Base-by-base conservation (phyloP, 805 yeast species). In the Zygoascus ofunaensis region DNA sequence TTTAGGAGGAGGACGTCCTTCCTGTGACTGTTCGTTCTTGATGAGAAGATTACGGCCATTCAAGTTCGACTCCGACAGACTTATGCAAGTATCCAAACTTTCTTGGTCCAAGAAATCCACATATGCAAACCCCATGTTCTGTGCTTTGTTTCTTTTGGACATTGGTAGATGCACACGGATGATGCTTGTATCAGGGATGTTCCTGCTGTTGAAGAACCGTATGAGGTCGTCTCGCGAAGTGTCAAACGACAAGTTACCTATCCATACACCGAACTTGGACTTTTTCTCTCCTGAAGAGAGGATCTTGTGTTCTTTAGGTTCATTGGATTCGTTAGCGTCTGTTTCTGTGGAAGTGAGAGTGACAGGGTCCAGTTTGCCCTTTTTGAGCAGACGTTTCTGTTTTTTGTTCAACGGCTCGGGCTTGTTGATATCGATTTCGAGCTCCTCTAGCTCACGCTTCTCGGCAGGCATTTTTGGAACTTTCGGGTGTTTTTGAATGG, bases 381-480 rank as follows among this genome's bases (percentile, higher is more conserved):
- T 82, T 64, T 92, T 90, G 52, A 83, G 65, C 53, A 80, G 67
- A 66, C 97, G 82, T 56, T 82, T 82, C 63, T 90, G 95, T 62
- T 92, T 90, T 63, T 86, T 89, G 10, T 96, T 87, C 41, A 89
- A 68, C 1, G 98, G 97, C 12, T 82, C 75, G 4, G 86, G 79
- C 39, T 78, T 82, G 2, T 55, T 53, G 37, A 69, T 51, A 46
- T 69, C 69, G 32, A 69, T 62, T 48, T 66, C 73, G 15, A 68
- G 50, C 37, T 68, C 72, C 22, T 64, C 69, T 3, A n/a, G 15
- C 14, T 17, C 35, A 5, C 7, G 8, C 22, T 41, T 21, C 24
- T 23, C 34, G 22, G n/a, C 18, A 12, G 30, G 10, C 30, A 26
- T 26, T 26, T 26, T 26, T n/a, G n/a, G n/a, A n/a, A n/a, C n/a